phyloP scores from a whole-genome alignment of 2,329 filamentous ascomycete species.

The Fusarium sp. region DNA sequence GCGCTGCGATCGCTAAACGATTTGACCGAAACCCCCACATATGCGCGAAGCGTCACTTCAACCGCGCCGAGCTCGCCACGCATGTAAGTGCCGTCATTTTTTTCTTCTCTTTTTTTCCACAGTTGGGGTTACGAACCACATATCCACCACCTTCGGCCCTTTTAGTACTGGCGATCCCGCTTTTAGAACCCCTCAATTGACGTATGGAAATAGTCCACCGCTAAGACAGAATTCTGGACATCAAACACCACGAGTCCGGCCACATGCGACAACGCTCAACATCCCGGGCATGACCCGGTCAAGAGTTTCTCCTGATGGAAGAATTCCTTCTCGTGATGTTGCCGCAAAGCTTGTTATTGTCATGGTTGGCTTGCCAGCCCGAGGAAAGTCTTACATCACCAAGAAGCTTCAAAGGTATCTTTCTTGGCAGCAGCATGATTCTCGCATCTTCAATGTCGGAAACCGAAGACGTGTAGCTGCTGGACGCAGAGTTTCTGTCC shows the following conservation, averaged over 20 bases:
- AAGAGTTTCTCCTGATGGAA: constrained; percentile 92
- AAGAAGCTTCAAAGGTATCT: constrained; percentile 97
- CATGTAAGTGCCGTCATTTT: constrained; percentile 57
- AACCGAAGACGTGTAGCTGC: constrained; percentile 86
- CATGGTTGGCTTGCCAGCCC: constrained; percentile 95
- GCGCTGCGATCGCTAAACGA: constrained; percentile 56
- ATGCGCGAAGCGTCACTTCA: constrained; percentile 65
- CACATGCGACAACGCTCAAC: constrained; percentile 92
- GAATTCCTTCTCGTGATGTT: constrained; percentile 92
- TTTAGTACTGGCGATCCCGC: constrained; percentile 31
- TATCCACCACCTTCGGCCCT: constrained; percentile 35
- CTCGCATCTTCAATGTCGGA: constrained; percentile 96
- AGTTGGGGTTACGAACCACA: constrained; percentile 33
- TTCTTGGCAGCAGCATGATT: constrained; percentile 97
- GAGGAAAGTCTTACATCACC: constrained; percentile 98
- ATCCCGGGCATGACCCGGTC: constrained; percentile 97
- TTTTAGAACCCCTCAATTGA: constrained; percentile 30
- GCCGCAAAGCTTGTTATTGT: constrained; percentile 96
- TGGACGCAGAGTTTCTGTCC: constrained; percentile 58
- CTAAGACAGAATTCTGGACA: constrained; percentile 77
- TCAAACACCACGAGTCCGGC: constrained; percentile 79
- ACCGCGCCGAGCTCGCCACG: constrained; percentile 68
- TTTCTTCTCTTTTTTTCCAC: neutral
- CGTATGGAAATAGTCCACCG: constrained; percentile 63
- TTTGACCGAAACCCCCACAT: constrained; percentile 63